Base-by-base conservation (phyloP, 2,329 filamentous ascomycete genomes). In the Balansia obtecta region DNA sequence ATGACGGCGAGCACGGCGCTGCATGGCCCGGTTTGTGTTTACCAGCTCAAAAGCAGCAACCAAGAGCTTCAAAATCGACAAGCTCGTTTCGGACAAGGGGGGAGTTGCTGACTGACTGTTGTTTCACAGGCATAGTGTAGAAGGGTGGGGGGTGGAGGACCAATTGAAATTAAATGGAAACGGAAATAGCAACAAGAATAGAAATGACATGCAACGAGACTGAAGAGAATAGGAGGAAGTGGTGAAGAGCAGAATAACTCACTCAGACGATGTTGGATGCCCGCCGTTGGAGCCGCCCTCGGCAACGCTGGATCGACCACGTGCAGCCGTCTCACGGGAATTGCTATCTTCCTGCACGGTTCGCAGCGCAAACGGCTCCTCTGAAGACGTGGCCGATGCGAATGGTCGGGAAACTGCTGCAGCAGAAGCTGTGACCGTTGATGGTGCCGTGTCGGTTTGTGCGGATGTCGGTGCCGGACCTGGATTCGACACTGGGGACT, bases 231-330 rank as follows among this genome's bases (percentile, higher is more conserved):
- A 27, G 27, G 8, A 27, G 5, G 27, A 27, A 27, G 27, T 27
- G 27, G 27, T 8, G 27, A 27, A 27, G 27, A 1, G 27, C n/a
- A n/a, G n/a, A 12, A 39, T 39, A 33, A 53, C 52, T 53, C 45
- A 53, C 52, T 9, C 39, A 27, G 49, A 33, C 33, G 46, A 33
- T 39, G 46, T 18, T 44, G 45, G 37, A n/a, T 46, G 46, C 22
- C 49, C 42, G 39, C 20, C 46, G 37, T 49, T 45, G 37, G 39
- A 22, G 30, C 18, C 22, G 12, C 39, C 41, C n/a, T 49, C 50
- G 15, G 42, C 20, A 30, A n/a, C 50, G 27, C 37, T 42, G 22
- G 20, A 16, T 38, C 34, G 32, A 22, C 34, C 45, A 34, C 37
- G 45, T 41, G 45, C 37, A 15, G 34, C 42, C 20, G 27, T 22